phyloP scores from a whole-genome alignment of 768 basidiomycete species.

The Mycena amicta region DNA sequence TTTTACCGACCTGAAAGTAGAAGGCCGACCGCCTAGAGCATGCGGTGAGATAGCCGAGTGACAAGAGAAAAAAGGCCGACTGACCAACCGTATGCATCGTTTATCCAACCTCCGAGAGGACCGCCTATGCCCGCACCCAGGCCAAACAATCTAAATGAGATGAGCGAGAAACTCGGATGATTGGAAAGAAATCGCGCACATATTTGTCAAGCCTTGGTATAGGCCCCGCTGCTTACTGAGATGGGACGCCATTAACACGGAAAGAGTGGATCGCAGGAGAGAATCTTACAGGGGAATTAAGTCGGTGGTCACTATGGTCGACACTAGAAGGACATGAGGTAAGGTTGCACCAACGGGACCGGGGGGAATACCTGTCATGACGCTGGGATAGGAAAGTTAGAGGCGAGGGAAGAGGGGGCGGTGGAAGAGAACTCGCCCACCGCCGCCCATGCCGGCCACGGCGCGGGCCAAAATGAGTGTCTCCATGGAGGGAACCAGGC shows the following conservation, averaged over 20 bases:
- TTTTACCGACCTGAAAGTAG: conserved; percentile 69
- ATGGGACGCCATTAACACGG: conserved; percentile 4
- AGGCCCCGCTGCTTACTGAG: conserved; percentile 80
- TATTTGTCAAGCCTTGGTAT: conserved; percentile 90
- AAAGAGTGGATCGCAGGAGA: conserved; percentile 5
- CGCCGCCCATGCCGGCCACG: conserved; percentile 90
- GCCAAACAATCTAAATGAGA: conserved; percentile 67
- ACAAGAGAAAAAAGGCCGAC: conserved; percentile 27
- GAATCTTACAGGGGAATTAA: conserved; percentile 79
- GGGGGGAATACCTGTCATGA: conserved; percentile 79
- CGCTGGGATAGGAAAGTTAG: conserved; percentile 46
- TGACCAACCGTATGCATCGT: conserved; percentile 85
- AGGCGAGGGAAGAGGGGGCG: conserved; percentile 22
- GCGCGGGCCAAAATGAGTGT: conserved; percentile 78
- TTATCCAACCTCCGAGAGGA: conserved; percentile 82
- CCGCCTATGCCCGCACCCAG: conserved; percentile 81
- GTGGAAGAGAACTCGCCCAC: conserved; percentile 61
- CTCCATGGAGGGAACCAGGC: conserved; percentile 85
- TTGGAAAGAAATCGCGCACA: conserved; percentile 46
- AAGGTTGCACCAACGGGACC: conserved; percentile 19
- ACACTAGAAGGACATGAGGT: conserved; percentile 50
- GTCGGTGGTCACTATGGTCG: conserved; percentile 84
- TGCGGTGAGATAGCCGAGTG: conserved; percentile 19
- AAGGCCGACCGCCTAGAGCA: conserved; percentile 78
- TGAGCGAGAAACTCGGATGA: conserved; percentile 15